Conservation (phyloP, 78 protist genomes). For the Dictyostelium intermedium region DNA sequence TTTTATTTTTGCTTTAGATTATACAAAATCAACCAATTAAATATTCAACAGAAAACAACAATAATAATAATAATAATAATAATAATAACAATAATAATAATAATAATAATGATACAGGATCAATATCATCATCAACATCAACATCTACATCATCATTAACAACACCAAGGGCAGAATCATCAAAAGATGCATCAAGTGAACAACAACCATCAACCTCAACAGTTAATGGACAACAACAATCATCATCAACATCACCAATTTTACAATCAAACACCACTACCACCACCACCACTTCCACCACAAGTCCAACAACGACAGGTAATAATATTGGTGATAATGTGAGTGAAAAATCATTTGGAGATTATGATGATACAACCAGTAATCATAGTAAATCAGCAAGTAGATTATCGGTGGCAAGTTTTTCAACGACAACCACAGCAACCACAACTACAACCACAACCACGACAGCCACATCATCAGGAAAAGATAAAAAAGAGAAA, state of each 20-base stretch:
- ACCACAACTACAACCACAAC: neutral
- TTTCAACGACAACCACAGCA: neutral
- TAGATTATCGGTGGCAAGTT: conserved; percentile 5
- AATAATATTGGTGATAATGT: neutral
- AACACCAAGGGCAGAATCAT: neutral
- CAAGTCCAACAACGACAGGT: neutral
- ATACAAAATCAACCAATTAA: conserved; percentile 14
- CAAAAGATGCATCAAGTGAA: neutral
- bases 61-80: too few relatives aligned
- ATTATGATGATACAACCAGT: conserved; percentile 1
- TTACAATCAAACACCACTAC: neutral
- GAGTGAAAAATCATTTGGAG: neutral
- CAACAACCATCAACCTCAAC: neutral
- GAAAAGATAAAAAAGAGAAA: neutral
- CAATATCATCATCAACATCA: neutral
- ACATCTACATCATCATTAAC: neutral
- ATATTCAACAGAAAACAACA: neutral
- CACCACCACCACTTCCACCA: neutral
- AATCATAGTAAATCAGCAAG: neutral
- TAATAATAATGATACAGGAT: neutral
- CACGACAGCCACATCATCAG: neutral
- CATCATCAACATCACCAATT: neutral
- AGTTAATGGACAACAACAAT: neutral
- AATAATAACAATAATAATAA: too few relatives aligned
- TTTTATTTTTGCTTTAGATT: neutral